A percentile compares a stretch with the other conserved stretches of the same genome.
Conservation (phyloP, 1,284 basidiomycete genomes). For the Calocybe gambosa region DNA sequence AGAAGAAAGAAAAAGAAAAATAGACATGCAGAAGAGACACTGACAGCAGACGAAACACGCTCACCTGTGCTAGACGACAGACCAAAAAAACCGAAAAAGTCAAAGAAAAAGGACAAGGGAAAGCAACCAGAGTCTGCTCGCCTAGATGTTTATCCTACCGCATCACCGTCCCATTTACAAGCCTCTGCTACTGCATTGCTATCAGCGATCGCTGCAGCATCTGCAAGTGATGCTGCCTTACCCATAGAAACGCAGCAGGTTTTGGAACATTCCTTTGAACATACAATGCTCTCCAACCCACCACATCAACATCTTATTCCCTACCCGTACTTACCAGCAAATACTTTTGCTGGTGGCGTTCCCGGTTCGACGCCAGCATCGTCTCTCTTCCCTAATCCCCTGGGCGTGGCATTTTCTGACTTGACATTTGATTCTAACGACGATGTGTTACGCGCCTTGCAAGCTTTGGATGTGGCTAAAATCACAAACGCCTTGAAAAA, state of each 20-base stretch:
- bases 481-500: constrained; percentile 59
- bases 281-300: constrained; percentile 11
- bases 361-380: constrained; percentile 23
- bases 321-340: constrained; percentile 22
- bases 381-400: constrained; percentile 23
- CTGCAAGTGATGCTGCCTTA: constrained; percentile 29
- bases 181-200: constrained; percentile 50
- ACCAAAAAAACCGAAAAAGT: constrained; percentile 31
- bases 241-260: constrained; percentile 1
- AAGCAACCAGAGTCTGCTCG: constrained; percentile 16
- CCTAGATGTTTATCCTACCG: constrained; percentile 22
- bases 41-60: constrained; percentile 1
- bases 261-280: constrained; percentile 15
- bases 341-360: constrained; percentile 18
- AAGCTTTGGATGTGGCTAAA: constrained; percentile 65
- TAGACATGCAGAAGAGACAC: constrained; percentile 11
- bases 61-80: not conserved
- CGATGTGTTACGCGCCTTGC: constrained; percentile 62
- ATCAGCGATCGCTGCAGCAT: constrained; percentile 53
- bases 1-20: constrained; percentile 28
- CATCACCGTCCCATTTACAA: constrained; percentile 29
- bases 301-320: constrained; percentile 19
- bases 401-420: constrained; percentile 33
- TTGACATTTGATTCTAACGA: constrained; percentile 59
- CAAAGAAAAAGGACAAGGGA: constrained; percentile 34